Evolutionary conservation across 768 basidiomycete species (phyloP).

Genomic region (Pisolithus albus): DNA sequence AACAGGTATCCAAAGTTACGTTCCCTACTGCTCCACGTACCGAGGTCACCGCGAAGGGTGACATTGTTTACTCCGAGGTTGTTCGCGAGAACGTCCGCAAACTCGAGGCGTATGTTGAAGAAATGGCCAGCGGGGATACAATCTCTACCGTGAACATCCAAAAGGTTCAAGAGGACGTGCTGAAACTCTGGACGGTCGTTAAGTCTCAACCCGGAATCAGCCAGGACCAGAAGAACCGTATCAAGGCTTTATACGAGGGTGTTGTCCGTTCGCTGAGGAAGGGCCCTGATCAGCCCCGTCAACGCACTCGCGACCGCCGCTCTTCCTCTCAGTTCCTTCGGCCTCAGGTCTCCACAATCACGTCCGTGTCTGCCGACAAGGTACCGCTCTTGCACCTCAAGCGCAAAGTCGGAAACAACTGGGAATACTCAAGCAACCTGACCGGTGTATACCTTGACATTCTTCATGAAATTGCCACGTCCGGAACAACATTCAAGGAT

Average conservation of each 20-base stretch:
- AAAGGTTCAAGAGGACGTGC: constrained; percentile 95
- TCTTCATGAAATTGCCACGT: constrained; percentile 95
- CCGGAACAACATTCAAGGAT: constrained; percentile 97
- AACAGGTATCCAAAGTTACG: constrained; percentile 51
- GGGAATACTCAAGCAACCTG: constrained; percentile 97
- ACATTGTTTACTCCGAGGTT: constrained; percentile 92
- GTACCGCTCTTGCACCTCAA: constrained; percentile 93
- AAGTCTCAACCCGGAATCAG: constrained; percentile 96
- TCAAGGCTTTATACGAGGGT: constrained; percentile 92
- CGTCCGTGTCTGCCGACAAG: constrained; percentile 76
- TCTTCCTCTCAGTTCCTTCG: constrained; percentile 97
- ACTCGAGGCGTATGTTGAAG: constrained; percentile 94
- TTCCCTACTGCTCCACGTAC: constrained; percentile 98
- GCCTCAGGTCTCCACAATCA: constrained; percentile 69
- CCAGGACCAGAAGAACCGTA: constrained; percentile 92
- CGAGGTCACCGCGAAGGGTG: constrained; percentile 88
- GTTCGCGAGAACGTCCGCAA: constrained; percentile 95
- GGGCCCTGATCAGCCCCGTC: constrained; percentile 52
- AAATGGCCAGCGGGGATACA: constrained; percentile 95
- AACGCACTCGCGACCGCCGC: constrained; percentile 66
- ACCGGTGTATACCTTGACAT: constrained; percentile 95
- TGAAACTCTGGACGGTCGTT: constrained; percentile 96
- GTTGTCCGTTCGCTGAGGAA: constrained; percentile 91
- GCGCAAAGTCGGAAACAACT: constrained; percentile 88
- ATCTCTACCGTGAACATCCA: constrained; percentile 87